Conservation (phyloP, 225 moss, liverwort and hornwort species). For the Asterella californica region DNA sequence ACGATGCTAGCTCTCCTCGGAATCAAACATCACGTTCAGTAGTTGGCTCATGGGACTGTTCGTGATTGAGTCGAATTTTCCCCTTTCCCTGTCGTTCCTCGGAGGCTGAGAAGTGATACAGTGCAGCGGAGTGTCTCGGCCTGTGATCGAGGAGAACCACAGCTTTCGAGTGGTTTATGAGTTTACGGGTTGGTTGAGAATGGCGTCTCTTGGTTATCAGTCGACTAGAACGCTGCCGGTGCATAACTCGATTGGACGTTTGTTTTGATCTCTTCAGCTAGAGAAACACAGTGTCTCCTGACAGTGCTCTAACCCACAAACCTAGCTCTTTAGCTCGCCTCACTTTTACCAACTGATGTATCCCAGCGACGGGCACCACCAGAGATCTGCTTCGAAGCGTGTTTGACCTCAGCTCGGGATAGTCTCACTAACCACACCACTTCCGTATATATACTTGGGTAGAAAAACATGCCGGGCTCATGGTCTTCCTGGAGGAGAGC, state of each 20-base stretch:
- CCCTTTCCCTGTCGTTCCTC: background rate
- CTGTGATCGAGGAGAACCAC: background rate
- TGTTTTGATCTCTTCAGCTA: background rate
- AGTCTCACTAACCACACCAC: background rate
- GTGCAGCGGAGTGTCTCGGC: background rate
- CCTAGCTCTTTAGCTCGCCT: background rate
- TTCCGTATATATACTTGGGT: background rate
- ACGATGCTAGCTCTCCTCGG: background rate
- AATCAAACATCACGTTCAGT: background rate
- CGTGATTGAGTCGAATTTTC: background rate
- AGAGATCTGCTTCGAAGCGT: background rate
- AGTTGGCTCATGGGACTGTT: constrained; percentile 7
- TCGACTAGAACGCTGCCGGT: too few species aligned
- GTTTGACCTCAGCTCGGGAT: background rate
- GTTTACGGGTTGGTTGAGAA: background rate
- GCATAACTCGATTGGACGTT: background rate
- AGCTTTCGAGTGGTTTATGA: background rate
- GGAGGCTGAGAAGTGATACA: background rate
- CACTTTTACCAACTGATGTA: background rate
- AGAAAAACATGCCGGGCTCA: constrained; percentile 40
- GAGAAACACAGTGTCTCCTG: background rate
- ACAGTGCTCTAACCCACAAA: background rate
- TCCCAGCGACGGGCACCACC: background rate
- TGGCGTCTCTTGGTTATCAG: background rate
- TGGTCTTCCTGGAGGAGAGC: constrained; percentile 50